Evolutionary conservation across 345 rosid species (phyloP).

Genomic region (Mercurialis annua): DNA sequence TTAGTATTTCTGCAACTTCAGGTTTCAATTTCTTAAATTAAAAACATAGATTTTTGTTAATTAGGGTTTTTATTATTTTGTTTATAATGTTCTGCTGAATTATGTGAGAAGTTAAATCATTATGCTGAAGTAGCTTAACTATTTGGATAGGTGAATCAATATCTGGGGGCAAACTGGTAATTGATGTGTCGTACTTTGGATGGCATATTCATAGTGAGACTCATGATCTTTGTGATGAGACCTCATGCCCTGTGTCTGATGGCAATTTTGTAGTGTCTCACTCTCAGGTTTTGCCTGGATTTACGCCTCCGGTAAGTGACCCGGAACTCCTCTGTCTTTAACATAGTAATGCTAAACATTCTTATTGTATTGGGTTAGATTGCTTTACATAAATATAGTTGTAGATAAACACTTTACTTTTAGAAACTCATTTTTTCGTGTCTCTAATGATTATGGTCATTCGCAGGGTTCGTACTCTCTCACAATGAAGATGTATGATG

Average conservation of each 20-base stretch:
- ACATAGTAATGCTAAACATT: neutral
- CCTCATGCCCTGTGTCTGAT: conserved; percentile 67
- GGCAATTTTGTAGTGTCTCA: conserved; percentile 88
- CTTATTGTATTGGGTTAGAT: no score
- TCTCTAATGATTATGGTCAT: neutral
- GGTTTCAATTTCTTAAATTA: conserved; percentile 12
- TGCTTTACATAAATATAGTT: neutral
- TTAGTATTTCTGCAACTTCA: conserved; percentile 39
- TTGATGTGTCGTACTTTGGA: conserved; percentile 86
- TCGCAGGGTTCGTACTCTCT: conserved; percentile 82
- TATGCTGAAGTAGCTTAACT: neutral
- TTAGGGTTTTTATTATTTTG: neutral
- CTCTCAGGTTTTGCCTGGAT: conserved; percentile 76
- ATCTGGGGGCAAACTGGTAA: conserved; percentile 65
- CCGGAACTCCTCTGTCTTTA: neutral
- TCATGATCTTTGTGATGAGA: conserved; percentile 77
- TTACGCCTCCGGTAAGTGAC: conserved; percentile 87
- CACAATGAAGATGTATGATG: conserved; percentile 78
- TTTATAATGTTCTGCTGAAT: neutral
- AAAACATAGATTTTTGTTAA: neutral
- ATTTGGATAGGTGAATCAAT: conserved; percentile 41
- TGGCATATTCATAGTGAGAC: conserved; percentile 75
- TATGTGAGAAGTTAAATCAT: neutral
- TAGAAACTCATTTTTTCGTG: neutral
- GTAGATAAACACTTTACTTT: no score